Conservation (phyloP, 257 asterid genomes). For the Cynanchum wilfordii region DNA sequence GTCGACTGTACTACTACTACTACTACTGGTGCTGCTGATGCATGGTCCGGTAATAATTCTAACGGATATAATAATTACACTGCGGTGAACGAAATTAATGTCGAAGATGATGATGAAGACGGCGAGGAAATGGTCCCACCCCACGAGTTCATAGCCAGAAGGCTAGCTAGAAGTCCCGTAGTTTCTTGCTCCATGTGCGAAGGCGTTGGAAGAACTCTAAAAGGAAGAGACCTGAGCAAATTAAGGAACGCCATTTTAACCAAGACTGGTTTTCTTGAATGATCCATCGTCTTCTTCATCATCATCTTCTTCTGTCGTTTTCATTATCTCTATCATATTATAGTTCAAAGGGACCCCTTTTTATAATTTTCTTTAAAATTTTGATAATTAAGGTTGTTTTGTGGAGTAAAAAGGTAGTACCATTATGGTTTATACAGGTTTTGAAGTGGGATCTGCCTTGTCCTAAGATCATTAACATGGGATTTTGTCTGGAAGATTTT, state of each 20-base stretch:
- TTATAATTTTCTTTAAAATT: too few relatives aligned
- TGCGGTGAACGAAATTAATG: constrained; percentile 6
- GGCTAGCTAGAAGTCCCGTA: constrained; percentile 33
- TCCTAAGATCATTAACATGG: background rate
- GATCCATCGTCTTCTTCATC: constrained; percentile 1
- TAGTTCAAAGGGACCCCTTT: constrained; percentile 11
- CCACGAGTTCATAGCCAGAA: constrained; percentile 47
- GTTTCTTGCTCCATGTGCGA: constrained; percentile 68
- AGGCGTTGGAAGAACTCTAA: constrained; percentile 67
- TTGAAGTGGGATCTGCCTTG: background rate
- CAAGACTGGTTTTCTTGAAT: constrained; percentile 66
- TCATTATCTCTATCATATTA: background rate
- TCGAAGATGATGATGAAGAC: background rate
- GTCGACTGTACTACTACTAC: too few relatives aligned
- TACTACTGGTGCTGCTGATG: background rate
- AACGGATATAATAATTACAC: background rate
- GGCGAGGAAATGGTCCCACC: constrained; percentile 39
- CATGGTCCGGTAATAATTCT: background rate
- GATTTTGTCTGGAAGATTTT: constrained; percentile 18
- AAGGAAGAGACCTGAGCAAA: constrained; percentile 62
- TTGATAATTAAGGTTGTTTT: background rate
- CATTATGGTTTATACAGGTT: background rate
- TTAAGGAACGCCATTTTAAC: constrained; percentile 53
- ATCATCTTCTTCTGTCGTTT: constrained; percentile 5
- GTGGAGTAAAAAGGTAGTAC: background rate